These are phyloP conservation scores for Stachybotrys chartarum DNA, from an alignment of 2,329 filamentous ascomycete genomes.

Conservation along the genomic window DNA sequence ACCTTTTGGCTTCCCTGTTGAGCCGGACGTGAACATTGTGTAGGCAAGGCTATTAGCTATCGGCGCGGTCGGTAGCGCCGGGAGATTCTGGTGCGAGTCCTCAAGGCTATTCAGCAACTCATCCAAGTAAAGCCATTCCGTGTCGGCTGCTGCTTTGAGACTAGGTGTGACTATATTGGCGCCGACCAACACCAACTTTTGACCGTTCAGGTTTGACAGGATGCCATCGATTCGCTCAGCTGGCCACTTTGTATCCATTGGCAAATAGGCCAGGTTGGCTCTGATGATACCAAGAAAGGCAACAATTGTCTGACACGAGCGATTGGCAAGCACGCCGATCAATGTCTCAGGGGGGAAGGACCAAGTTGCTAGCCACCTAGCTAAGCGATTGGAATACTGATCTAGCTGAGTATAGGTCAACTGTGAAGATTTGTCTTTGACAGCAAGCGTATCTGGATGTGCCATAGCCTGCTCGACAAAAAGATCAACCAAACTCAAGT, in stretches of 20 bases:
- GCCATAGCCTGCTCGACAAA: conserved; percentile 4
- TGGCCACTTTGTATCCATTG: conserved; percentile 13
- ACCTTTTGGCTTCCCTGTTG: conserved; percentile 13
- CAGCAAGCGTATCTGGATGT: conserved; percentile 3
- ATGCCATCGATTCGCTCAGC: conserved; percentile 9
- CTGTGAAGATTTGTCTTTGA: conserved; percentile 2
- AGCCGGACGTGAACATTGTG: conserved; percentile 11
- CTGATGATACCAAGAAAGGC: conserved; percentile 17
- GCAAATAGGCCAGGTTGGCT: conserved; percentile 16
- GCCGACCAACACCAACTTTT: background rate
- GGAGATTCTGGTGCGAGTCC: no score
- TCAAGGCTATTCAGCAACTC: no score
- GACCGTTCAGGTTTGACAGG: conserved; percentile 5
- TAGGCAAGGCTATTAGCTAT: conserved; percentile 1
- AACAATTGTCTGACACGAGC: conserved; percentile 12
- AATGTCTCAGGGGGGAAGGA: conserved; percentile 6
- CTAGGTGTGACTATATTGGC: no score
- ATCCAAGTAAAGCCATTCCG: no score
- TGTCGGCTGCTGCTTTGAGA: no score
- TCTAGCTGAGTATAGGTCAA: conserved; percentile 8
- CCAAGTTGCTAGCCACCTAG: conserved; percentile 1
- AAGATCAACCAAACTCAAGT: conserved; percentile 6
- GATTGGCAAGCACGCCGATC: conserved; percentile 9
- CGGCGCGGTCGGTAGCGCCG: background rate
- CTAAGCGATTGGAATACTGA: conserved; percentile 1